Evolutionary conservation across 345 rosid species (phyloP).

Genomic region (rapeseed (Brassica napus)): DNA sequence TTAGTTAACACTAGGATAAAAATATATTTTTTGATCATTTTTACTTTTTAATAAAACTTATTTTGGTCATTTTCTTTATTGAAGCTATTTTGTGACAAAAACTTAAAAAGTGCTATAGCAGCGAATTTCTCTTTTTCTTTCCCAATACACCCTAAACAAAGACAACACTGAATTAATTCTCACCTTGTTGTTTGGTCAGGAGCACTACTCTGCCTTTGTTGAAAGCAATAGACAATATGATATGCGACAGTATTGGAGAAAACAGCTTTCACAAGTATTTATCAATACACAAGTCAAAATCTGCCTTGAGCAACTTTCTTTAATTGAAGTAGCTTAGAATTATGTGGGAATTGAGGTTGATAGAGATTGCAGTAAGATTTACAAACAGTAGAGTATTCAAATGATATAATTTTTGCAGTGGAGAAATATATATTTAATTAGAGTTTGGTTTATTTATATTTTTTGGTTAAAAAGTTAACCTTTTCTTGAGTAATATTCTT

Average conservation of each 20-base stretch:
- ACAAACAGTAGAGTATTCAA: not conserved
- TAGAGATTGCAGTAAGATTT: constrained; percentile 33
- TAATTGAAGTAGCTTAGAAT: constrained; percentile 11
- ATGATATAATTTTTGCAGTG: not conserved
- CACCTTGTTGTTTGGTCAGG: constrained; percentile 86
- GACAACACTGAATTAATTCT: constrained; percentile 16
- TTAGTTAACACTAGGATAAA: no score
- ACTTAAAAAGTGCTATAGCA: no score
- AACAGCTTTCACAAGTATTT: constrained; percentile 12
- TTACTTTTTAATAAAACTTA: no score
- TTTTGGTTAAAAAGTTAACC: not conserved
- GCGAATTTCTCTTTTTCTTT: no score
- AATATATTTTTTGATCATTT: no score
- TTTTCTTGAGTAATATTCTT: not conserved
- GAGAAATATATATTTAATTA: not conserved
- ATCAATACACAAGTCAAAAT: constrained; percentile 6
- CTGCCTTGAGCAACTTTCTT: constrained; percentile 31
- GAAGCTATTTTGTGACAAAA: no score
- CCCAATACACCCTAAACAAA: not conserved
- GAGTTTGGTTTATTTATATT: not conserved
- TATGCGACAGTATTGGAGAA: not conserved
- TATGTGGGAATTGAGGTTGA: constrained; percentile 13
- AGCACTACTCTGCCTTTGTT: constrained; percentile 25
- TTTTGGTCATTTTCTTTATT: no score
- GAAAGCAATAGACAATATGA: not conserved